A percentile compares a stretch with the other conserved stretches of the same genome.
phyloP scores from a whole-genome alignment of 2,329 filamentous ascomycete genomes.

The Ophiostoma angusticollis region DNA sequence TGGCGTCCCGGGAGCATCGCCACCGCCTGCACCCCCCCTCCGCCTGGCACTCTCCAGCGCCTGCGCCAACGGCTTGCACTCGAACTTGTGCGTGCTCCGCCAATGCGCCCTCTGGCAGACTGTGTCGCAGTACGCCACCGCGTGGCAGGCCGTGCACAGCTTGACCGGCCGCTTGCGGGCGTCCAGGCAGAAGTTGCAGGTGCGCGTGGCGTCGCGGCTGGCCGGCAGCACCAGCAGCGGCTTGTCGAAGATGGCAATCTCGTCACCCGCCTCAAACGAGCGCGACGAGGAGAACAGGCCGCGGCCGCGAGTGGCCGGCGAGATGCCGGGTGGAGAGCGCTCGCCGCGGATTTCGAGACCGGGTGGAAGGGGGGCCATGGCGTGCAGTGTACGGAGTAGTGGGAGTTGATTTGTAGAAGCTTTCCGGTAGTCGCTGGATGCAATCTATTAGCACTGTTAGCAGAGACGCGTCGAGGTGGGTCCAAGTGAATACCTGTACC shows the following conservation, averaged over 20 bases:
- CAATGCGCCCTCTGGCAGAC: conserved; percentile 44
- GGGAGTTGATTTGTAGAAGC: not conserved
- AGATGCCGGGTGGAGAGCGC: not conserved
- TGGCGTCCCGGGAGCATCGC: conserved; percentile 9
- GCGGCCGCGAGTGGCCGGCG: conserved; percentile 20
- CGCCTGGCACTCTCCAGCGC: conserved; percentile 20
- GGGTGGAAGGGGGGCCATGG: conserved; percentile 6
- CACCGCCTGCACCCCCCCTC: not conserved
- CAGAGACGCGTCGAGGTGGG: no score
- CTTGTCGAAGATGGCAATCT: conserved; percentile 32
- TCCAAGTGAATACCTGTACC: no score
- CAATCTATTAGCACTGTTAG: no score
- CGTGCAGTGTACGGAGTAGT: not conserved
- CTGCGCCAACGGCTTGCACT: conserved; percentile 36
- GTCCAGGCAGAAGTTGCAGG: conserved; percentile 39
- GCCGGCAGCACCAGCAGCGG: conserved; percentile 36
- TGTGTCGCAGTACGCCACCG: conserved; percentile 40
- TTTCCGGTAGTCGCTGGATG: no score
- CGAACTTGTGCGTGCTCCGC: conserved; percentile 36
- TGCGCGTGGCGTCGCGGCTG: conserved; percentile 25
- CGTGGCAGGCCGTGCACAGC: conserved; percentile 40
- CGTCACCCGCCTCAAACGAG: conserved; percentile 30
- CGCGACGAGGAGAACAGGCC: conserved; percentile 31
- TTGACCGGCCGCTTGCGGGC: conserved; percentile 12
- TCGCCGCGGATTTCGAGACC: conserved; percentile 15